Evolutionary conservation across 1,139 yeast species (phyloP), one percentile per base, ranked within the genome.

Genomic region (Diutina neorugosa): DNA sequence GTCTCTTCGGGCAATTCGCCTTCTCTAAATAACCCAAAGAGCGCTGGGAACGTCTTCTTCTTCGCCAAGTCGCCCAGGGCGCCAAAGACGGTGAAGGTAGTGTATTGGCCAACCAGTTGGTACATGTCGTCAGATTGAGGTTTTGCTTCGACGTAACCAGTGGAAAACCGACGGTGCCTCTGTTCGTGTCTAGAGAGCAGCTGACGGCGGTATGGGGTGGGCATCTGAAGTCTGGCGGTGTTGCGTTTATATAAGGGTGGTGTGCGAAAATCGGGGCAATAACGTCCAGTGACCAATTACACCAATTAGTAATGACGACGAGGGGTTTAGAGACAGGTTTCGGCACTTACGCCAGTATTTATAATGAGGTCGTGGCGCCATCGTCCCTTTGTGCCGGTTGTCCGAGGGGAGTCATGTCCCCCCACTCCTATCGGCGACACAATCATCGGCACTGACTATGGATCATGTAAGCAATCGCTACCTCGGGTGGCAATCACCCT

Each of bases 11-110:
- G 89, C 57, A 93, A 75, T 61, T 81, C 82, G 47, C 94, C 96
- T 67, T 90, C 91, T 61, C 95, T 79, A 63, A 59, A 74, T 54
- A 79, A 73, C 7, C 93, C 94, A 63, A 84, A 86, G 47, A 86
- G 71, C 2, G 91, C 90, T 9, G 91, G 91, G 69, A 82, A 84
- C 3, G 98, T 93, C 75, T 93, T 93, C 82, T 93, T 93, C 73
- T 90, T 90, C 53, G 98, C 98, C 60, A 93, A 76, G 67, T 93
- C 98, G 52, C 98, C 98, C 44, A 96, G 87, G 53, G 98, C 98
- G 52, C 98, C 98, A 62, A 91, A 86, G 37, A 93, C 96, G 46
- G 86, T 88, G 63, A 93, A 78, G 52, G 84, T 76, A 37, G 86
- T 83, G 69, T 85, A 72, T 61, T 82, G 78, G 58, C 79, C 81